Percentiles rank a stretch among this genome's conserved stretches.
Conservation (phyloP, 1,139 yeast genomes). For the Blastobotrys indianensis region DNA sequence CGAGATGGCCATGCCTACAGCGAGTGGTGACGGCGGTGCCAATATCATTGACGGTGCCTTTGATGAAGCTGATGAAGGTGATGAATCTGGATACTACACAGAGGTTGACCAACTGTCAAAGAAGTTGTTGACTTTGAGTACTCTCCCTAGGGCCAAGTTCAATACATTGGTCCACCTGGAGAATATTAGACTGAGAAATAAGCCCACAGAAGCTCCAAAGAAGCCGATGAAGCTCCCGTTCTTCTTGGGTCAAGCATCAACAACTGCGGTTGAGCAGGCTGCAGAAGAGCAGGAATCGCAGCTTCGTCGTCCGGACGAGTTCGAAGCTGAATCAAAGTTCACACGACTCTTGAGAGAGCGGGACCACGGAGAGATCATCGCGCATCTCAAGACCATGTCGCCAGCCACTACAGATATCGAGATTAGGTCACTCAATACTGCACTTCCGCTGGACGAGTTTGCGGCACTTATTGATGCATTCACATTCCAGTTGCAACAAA, state of each 20-base stretch:
- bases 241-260: slow-evolving; percentile 59
- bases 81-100: slow-evolving; percentile 38
- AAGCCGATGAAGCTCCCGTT: slow-evolving; percentile 81
- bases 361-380: slow-evolving; percentile 49
- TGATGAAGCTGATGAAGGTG: slow-evolving; percentile 28
- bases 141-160: slow-evolving; percentile 73
- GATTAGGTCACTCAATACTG: slow-evolving; percentile 66
- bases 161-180: slow-evolving; percentile 76
- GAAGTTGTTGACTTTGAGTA: slow-evolving; percentile 64
- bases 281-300: slow-evolving; percentile 14
- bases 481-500: slow-evolving; percentile 50
- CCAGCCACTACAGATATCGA: slow-evolving; percentile 84
- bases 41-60: slow-evolving; percentile 77
- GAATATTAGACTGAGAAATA: slow-evolving; percentile 76
- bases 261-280: slow-evolving; percentile 32
- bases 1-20: slow-evolving; percentile 59
- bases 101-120: slow-evolving; percentile 63
- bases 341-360: slow-evolving; percentile 55
- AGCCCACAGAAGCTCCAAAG: slow-evolving; percentile 84
- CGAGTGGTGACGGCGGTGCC: slow-evolving; percentile 78
- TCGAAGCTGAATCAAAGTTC: slow-evolving; percentile 62
- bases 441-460: slow-evolving; percentile 60
- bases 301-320: slow-evolving; percentile 46
- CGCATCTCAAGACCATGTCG: slow-evolving; percentile 53
- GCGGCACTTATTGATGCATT: slow-evolving; percentile 60